Conservation (phyloP, 2,329 filamentous ascomycete genomes). For the Penicillium capsulatum region DNA sequence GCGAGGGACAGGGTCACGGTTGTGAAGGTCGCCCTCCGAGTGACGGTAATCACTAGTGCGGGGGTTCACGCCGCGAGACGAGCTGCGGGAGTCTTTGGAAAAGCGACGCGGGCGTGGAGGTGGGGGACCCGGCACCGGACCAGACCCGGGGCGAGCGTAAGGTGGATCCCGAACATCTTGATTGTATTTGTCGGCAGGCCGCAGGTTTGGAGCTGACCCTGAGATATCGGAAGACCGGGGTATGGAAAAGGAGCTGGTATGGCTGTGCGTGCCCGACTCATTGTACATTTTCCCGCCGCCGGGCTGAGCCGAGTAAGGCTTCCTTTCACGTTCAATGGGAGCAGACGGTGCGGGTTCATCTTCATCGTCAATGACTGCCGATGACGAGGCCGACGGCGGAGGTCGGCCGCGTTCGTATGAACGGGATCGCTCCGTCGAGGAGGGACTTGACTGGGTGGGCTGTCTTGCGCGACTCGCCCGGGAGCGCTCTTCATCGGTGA, state of each 20-base stretch:
- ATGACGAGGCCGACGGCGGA: constrained; percentile 37
- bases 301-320: constrained; percentile 59
- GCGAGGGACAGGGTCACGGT: constrained; percentile 19
- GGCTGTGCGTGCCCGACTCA: constrained; percentile 27
- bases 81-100: constrained; percentile 28
- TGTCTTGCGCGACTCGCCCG: constrained; percentile 29
- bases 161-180: constrained; percentile 18
- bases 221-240: constrained; percentile 53
- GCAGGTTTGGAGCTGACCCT: constrained; percentile 36
- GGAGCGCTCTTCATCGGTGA: constrained; percentile 36
- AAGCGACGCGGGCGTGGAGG: constrained; percentile 5
- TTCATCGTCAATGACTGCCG: constrained; percentile 37
- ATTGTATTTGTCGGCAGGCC: constrained; percentile 44
- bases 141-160: constrained; percentile 22
- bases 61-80: constrained; percentile 27
- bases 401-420: constrained; percentile 28
- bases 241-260: constrained; percentile 26
- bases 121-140: constrained; percentile 10
- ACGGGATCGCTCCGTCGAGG: constrained; percentile 11
- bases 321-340: constrained; percentile 61
- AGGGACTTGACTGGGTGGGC: constrained; percentile 9
- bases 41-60: constrained; percentile 30
- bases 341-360: constrained; percentile 43
- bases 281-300: constrained; percentile 57
- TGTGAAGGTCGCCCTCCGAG: constrained; percentile 34